Evolutionary conservation across 108 stramenopile species (phyloP).

Genomic region (Nitzschia inconspicua): DNA sequence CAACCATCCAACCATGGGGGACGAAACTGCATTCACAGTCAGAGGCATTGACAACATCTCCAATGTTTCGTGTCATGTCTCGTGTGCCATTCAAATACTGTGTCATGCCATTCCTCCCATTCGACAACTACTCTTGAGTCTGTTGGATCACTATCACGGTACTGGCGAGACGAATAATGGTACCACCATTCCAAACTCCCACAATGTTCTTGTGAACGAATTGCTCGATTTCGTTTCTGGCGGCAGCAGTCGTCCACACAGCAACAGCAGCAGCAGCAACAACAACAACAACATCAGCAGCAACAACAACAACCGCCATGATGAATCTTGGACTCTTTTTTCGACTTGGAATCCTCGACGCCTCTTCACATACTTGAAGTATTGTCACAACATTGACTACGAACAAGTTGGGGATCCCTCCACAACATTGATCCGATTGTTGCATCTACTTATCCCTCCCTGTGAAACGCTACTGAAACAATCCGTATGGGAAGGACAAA

Average conservation of each 20-base stretch:
- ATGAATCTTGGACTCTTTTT: not conserved
- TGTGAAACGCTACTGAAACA: slow-evolving; percentile 7
- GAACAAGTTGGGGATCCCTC: slow-evolving; percentile 37
- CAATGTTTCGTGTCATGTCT: slow-evolving; percentile 37
- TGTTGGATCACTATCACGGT: not conserved
- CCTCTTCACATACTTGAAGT: not conserved
- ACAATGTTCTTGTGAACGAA: slow-evolving; percentile 1
- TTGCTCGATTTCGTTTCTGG: not conserved
- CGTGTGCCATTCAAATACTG: slow-evolving; percentile 37
- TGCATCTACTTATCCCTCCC: not conserved
- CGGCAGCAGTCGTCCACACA: not conserved
- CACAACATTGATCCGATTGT: slow-evolving; percentile 18
- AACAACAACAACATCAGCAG: not conserved
- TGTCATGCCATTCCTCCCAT: slow-evolving; percentile 16
- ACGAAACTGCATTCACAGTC: too few species aligned
- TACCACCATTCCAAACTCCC: too few species aligned
- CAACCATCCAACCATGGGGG: too few species aligned
- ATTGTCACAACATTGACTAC: slow-evolving; percentile 9
- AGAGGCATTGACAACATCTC: slow-evolving; percentile 41
- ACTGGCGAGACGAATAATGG: not conserved
- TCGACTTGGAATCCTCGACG: not conserved
- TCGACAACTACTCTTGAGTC: not conserved
- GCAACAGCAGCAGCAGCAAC: not conserved
- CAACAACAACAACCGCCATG: not conserved
- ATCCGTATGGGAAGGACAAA: slow-evolving; percentile 15